Base-by-base conservation (phyloP, 2,329 filamentous ascomycete genomes). In the Nigrospora osmanthi region DNA sequence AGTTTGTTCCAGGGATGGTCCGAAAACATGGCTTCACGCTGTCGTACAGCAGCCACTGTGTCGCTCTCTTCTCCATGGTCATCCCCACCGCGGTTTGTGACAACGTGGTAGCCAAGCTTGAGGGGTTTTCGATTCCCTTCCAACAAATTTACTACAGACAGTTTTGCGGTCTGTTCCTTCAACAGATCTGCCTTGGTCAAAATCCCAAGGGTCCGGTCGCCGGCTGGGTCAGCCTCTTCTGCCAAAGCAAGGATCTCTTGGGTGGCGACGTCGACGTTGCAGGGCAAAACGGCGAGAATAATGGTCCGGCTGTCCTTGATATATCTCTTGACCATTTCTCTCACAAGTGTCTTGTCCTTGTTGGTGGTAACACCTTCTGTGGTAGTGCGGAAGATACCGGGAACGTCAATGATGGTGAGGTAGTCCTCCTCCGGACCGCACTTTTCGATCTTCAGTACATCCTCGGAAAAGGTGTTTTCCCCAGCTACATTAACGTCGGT, bases 141-240 rank as follows among this genome's bases (percentile, higher is more conserved):
- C 0, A 73, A 57, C 0, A 73, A 60, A 3, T 72, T 60, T 2
- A 66, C 49, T 0, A 71, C 53, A 0, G 55, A 57, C 0, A 57
- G 49, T 19, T 66, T 57, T 0, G 59, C 65, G 0, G 60, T 61
- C 0, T 54, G 40, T 37, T 75, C 71, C 0, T 44, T 49, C 0
- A 72, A 68, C 0, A 80, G 60, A 44, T 85, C 79, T 0, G 78
- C 73, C 51, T 83, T 84, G 0, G 80, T 84, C 0, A 83, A 62
- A 0, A 76, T 67, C 0, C 68, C 70, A 7, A 76, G 53, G 0
- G 72, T 76, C 0, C 72, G 51, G 6, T 57, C 49, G 0, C 72
- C 71, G 0, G 61, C 47, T 0, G 66, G 62, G 11, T 76, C 73
- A 0, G 46, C 60, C 0, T 61, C 57, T 2, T 61, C 57, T 0